Conservation (phyloP, 2,329 filamentous ascomycete species). For the Hysterium pulicare region DNA sequence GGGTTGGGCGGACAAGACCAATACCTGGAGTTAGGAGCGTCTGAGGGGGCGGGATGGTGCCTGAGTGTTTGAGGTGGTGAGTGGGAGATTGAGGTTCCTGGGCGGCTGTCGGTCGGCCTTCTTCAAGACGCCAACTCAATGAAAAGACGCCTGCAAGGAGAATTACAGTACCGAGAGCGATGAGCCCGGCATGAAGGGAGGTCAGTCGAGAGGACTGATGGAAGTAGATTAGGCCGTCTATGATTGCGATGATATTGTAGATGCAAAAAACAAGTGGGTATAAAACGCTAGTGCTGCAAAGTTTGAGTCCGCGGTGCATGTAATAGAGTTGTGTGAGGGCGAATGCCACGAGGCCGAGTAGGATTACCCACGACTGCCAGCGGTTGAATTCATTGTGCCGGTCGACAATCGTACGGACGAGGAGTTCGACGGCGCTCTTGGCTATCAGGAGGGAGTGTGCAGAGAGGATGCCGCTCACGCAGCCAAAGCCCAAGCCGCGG, state of each 20-base stretch:
- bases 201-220: slow-evolving; percentile 79
- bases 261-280: slow-evolving; percentile 98
- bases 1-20: slow-evolving; percentile 70
- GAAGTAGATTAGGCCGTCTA: slow-evolving; percentile 97
- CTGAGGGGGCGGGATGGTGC: slow-evolving; percentile 44
- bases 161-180: slow-evolving; percentile 81
- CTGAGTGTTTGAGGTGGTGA: slow-evolving; percentile 29
- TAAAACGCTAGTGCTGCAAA: slow-evolving; percentile 91
- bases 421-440: slow-evolving; percentile 92
- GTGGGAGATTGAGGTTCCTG: slow-evolving; percentile 50
- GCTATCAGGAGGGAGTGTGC: slow-evolving; percentile 90
- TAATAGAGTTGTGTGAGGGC: slow-evolving; percentile 93
- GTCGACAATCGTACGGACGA: slow-evolving; percentile 82
- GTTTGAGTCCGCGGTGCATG: slow-evolving; percentile 85
- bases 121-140: slow-evolving; percentile 87
- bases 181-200: slow-evolving; percentile 71
- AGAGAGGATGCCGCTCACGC: slow-evolving; percentile 84
- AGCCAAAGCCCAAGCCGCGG: slow-evolving; percentile 82
- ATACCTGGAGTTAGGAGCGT: slow-evolving; percentile 78
- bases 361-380: slow-evolving; percentile 92
- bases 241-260: slow-evolving; percentile 97
- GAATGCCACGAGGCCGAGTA: slow-evolving; percentile 74
- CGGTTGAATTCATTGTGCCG: slow-evolving; percentile 88
- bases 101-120: slow-evolving; percentile 57
- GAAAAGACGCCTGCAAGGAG: slow-evolving; percentile 84